These are phyloP conservation scores for Magnusiomyces suaveolens DNA, from an alignment of 1,139 yeast genomes.

Conservation along the genomic window DNA sequence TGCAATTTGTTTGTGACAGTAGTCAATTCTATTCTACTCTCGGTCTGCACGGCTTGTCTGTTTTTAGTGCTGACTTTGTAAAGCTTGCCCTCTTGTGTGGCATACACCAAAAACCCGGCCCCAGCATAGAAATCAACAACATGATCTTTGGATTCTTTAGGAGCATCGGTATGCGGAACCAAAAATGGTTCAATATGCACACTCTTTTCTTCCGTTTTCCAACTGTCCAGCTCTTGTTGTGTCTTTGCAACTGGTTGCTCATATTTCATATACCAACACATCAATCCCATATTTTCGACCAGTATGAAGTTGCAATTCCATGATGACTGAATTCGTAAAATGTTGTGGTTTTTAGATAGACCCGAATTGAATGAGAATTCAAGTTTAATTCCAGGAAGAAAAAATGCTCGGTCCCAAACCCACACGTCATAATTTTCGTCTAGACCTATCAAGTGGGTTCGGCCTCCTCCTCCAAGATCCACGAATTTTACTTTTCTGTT, in stretches of 20 bases:
- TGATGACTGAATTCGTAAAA: constrained; percentile 27
- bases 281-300: constrained; percentile 44
- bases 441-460: constrained; percentile 56
- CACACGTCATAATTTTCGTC: constrained; percentile 45
- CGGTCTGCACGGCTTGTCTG: neutral
- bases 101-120: constrained; percentile 42
- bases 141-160: constrained; percentile 23
- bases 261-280: constrained; percentile 48
- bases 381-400: constrained; percentile 39
- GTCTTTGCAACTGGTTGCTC: constrained; percentile 31
- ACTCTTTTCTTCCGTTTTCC: constrained; percentile 2
- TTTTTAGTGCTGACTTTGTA: constrained; percentile 19
- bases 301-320: constrained; percentile 56
- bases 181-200: constrained; percentile 7
- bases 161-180: constrained; percentile 17
- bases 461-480: constrained; percentile 49
- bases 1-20: neutral
- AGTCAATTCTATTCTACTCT: neutral
- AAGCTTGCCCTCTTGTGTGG: constrained; percentile 40
- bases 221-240: constrained; percentile 34
- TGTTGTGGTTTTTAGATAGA: constrained; percentile 1
- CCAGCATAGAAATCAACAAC: constrained; percentile 53
- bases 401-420: constrained; percentile 47
- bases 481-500: constrained; percentile 30
- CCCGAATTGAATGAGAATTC: constrained; percentile 31